Evolutionary conservation across 2,329 filamentous ascomycete species (phyloP).

Genomic region (Coniochaeta hoffmannii): DNA sequence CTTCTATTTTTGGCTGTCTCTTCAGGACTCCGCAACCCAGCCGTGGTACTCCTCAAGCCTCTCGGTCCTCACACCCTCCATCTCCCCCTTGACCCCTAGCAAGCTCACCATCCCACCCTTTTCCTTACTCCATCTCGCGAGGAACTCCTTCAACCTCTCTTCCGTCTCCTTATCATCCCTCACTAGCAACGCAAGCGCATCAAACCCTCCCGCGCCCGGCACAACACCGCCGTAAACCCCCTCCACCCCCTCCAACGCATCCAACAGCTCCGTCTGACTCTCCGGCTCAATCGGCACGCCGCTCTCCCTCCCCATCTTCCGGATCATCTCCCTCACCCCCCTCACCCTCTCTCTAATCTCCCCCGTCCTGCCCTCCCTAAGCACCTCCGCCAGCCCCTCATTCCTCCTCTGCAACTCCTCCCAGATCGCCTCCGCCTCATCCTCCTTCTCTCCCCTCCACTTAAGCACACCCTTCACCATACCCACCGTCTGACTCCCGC

Average conservation of each 20-base stretch:
- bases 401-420: slow-evolving; percentile 66
- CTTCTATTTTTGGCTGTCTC: neutral
- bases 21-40: slow-evolving; percentile 26
- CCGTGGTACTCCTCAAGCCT: slow-evolving; percentile 32
- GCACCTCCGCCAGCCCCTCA: slow-evolving; percentile 57
- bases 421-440: slow-evolving; percentile 66
- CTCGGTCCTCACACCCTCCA: slow-evolving; percentile 55
- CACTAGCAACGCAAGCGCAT: slow-evolving; percentile 78
- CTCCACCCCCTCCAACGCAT: slow-evolving; percentile 60
- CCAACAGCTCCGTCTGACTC: slow-evolving; percentile 76
- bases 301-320: slow-evolving; percentile 66
- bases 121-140: slow-evolving; percentile 56
- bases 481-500: slow-evolving; percentile 83
- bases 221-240: slow-evolving; percentile 90
- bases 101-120: slow-evolving; percentile 59
- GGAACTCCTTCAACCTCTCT: slow-evolving; percentile 48
- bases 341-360: slow-evolving; percentile 39
- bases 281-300: slow-evolving; percentile 83
- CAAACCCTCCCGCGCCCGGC: slow-evolving; percentile 87
- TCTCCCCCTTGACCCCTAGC: slow-evolving; percentile 63
- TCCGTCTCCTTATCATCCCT: slow-evolving; percentile 63
- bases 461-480: slow-evolving; percentile 91
- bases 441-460: slow-evolving; percentile 63
- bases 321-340: slow-evolving; percentile 54
- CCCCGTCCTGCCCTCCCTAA: slow-evolving; percentile 43